Percentiles rank a stretch among this genome's conserved stretches.
phyloP scores from a whole-genome alignment of 768 basidiomycete species.

The Lenzites betulinus region DNA sequence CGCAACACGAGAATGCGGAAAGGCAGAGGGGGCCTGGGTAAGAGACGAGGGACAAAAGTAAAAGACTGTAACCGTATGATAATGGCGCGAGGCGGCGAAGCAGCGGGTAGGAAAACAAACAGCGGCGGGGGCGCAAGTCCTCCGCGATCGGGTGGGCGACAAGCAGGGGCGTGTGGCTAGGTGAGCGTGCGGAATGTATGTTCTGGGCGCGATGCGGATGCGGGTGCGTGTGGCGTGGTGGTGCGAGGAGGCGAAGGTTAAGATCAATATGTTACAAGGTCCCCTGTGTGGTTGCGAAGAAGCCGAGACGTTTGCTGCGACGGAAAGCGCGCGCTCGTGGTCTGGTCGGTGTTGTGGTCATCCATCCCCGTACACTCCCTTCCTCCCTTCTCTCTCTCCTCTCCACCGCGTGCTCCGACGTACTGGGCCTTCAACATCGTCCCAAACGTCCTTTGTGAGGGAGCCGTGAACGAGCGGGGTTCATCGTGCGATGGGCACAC shows the following conservation, averaged over 20 bases:
- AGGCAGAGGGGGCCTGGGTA: conserved; percentile 2
- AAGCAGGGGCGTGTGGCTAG: background rate
- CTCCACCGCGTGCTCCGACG: background rate
- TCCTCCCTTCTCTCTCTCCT: background rate
- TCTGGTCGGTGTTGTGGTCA: conserved; percentile 14
- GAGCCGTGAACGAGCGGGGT: background rate
- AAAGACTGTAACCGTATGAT: conserved; percentile 16
- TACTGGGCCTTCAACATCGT: too few relatives aligned
- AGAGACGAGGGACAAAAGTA: conserved; percentile 9
- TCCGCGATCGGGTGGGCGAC: conserved; percentile 11
- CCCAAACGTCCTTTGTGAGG: background rate
- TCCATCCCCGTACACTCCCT: conserved; percentile 17
- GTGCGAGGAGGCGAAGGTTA: background rate
- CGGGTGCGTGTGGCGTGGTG: conserved; percentile 11
- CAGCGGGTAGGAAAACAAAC: conserved; percentile 9
- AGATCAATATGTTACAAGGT: conserved; percentile 22
- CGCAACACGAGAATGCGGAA: conserved; percentile 7
- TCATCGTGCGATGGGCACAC: conserved; percentile 33
- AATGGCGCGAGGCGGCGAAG: background rate
- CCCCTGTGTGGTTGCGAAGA: conserved; percentile 20
- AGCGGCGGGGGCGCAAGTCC: conserved; percentile 7
- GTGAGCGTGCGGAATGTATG: background rate
- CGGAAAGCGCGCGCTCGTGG: conserved; percentile 5
- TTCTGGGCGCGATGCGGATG: background rate
- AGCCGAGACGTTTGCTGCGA: conserved; percentile 3